Evolutionary conservation across 2,329 filamentous ascomycete genomes (phyloP), one percentile per base, ranked within the genome.

Genomic region (Xylariaceae sp.): DNA sequence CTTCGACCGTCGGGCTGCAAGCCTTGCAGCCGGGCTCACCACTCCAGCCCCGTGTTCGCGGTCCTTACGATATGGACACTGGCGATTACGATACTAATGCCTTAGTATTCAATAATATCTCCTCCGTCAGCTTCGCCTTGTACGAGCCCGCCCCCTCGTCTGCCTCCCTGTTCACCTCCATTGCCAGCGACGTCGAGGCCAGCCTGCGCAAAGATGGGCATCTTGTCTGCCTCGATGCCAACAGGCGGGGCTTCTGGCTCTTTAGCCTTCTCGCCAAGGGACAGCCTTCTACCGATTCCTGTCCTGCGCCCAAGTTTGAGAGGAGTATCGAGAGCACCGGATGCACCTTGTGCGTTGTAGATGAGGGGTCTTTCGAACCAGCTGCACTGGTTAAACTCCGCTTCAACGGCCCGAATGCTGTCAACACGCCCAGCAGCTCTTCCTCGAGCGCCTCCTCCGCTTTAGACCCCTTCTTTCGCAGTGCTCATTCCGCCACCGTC

Each of bases 81-180:
- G 77, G 78, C 57, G 80, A 83, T 69, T 82, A 81, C 68, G 78
- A 81, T 62, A 83, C 80, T 64, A 83, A 83, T 69, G 75, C 74
- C 53, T 68, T 83, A 61, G 70, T 80, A 62, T 73, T 82, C 80
- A 80, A 75, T 67, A 80, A 81, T 62, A 76, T 83, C 59, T 72
- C 76, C 42, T 77, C 74, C 45, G 67, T 83, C 59, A 66, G 65
- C 51, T 83, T 76, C 65, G 76, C 75, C 57, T 71, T 81, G 52
- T 83, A 82, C 65, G 75, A 80, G 54, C 73, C 75, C 18, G 63
- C 71, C 36, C 57, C 68, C 49, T 68, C 77, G 38, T 67, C 71
- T 33, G 66, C 71, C 17, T 68, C 73, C 35, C 67, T 66, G 52
- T 75, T 76, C 58, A 70, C 71, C 36, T 71, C 73, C 44, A 68